Evolutionary conservation across 345 rosid genomes (phyloP).

Genomic region (Citrus australasica): DNA sequence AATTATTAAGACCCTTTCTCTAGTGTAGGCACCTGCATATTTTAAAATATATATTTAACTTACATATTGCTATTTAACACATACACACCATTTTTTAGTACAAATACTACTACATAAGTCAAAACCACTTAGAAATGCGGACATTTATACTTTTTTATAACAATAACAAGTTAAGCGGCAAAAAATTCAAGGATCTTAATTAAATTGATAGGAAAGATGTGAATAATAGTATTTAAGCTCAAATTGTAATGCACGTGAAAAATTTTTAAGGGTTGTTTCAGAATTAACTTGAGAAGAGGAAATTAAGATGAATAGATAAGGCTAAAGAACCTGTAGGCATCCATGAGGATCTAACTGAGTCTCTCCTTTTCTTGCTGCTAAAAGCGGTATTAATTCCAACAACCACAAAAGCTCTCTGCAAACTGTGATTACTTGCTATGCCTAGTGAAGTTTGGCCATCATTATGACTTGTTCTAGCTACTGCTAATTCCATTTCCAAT

Average conservation of each 20-base stretch:
- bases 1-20: neutral
- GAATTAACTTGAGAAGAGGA: no score
- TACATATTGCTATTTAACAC: neutral
- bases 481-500: constrained; percentile 65
- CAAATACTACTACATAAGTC: no score
- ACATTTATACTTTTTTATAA: no score
- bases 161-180: neutral
- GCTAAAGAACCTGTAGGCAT: constrained; percentile 56
- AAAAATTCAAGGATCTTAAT: no score
- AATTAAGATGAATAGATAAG: neutral
- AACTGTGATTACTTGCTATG: constrained; percentile 36
- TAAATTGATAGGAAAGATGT: neutral
- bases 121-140: no score
- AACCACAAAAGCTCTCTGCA: constrained; percentile 69
- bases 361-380: constrained; percentile 81
- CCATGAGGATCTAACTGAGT: constrained; percentile 79
- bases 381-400: constrained; percentile 90
- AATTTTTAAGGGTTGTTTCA: no score
- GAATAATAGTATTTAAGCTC: neutral
- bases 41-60: no score
- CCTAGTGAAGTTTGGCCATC: constrained; percentile 16
- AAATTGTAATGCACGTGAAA: neutral
- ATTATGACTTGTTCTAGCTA: constrained; percentile 30
- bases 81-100: no score
- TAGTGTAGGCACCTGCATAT: neutral